phyloP scores from a whole-genome alignment of 2,329 filamentous ascomycete species.

The Calonectria leucothoes region DNA sequence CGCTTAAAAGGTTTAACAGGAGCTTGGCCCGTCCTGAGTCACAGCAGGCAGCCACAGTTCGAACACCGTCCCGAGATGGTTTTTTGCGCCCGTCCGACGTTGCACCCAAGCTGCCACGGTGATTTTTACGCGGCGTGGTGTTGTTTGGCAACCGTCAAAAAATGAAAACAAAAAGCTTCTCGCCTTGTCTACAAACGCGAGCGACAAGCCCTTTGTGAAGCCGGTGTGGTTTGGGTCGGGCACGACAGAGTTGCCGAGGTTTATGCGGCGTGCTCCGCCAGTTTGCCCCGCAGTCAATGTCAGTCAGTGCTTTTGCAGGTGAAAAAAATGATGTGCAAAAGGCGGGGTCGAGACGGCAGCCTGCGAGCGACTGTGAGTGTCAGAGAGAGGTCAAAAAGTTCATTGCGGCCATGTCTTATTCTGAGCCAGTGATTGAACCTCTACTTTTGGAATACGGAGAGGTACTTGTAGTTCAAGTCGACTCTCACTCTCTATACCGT shows the following conservation, averaged over 20 bases:
- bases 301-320: not conserved
- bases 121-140: too few relatives aligned
- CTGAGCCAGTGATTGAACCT: not conserved
- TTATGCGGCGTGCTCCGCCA: not conserved
- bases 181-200: too few relatives aligned
- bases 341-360: not conserved
- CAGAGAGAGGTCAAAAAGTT: not conserved
- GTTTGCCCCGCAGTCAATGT: not conserved
- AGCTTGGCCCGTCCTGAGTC: constrained; percentile 29
- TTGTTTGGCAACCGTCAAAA: not conserved
- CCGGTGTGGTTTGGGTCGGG: not conserved
- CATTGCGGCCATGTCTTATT: not conserved
- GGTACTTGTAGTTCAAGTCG: not conserved
- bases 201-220: not conserved
- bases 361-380: not conserved
- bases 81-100: constrained; percentile 23
- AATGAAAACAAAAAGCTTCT: not conserved
- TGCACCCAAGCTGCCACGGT: not conserved
- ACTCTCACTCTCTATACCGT: not conserved
- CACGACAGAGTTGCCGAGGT: not conserved
- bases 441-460: not conserved
- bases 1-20: constrained; percentile 15
- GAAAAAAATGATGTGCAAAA: not conserved
- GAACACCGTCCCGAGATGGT: constrained; percentile 34
- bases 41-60: constrained; percentile 40